These are phyloP conservation scores for Myxozyma monticola DNA, from an alignment of 805 yeast species.

Conservation along the genomic window DNA sequence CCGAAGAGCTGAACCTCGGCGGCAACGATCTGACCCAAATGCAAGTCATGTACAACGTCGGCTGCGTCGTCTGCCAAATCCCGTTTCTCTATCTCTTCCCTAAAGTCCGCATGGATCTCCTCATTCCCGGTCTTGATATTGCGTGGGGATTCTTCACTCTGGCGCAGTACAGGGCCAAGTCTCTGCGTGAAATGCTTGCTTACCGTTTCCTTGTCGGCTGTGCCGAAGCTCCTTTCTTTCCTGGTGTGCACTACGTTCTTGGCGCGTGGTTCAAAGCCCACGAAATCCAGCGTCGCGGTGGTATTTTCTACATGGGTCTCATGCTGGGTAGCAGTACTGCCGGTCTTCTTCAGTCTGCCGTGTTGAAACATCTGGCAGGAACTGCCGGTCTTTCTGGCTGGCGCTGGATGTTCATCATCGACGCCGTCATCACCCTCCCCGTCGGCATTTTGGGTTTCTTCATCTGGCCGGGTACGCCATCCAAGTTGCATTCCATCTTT, in stretches of 20 bases:
- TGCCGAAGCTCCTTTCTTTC: slow-evolving; percentile 58
- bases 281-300: no score
- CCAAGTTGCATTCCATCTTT: slow-evolving; percentile 52
- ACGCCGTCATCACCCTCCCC: slow-evolving; percentile 58
- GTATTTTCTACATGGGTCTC: slow-evolving; percentile 63
- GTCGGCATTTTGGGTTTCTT: slow-evolving; percentile 59
- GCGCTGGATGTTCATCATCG: slow-evolving; percentile 74
- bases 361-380: slow-evolving; percentile 51
- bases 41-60: slow-evolving; percentile 59
- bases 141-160: slow-evolving; percentile 70
- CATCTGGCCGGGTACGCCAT: slow-evolving; percentile 66
- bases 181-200: slow-evolving; percentile 55
- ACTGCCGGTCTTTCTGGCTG: slow-evolving; percentile 58
- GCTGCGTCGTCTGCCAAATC: slow-evolving; percentile 59
- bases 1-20: slow-evolving; percentile 53
- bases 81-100: no score
- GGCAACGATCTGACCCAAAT: slow-evolving; percentile 64
- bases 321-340: slow-evolving; percentile 62
- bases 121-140: slow-evolving; percentile 56
- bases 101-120: no score
- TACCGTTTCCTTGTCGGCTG: slow-evolving; percentile 67
- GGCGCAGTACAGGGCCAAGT: slow-evolving; percentile 51
- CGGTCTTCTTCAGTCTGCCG: slow-evolving; percentile 61
- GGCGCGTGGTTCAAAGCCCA: slow-evolving; percentile 68
- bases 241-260: slow-evolving; percentile 53